Evolutionary conservation across 768 basidiomycete species (phyloP).

Genomic region (Pisolithus albus): DNA sequence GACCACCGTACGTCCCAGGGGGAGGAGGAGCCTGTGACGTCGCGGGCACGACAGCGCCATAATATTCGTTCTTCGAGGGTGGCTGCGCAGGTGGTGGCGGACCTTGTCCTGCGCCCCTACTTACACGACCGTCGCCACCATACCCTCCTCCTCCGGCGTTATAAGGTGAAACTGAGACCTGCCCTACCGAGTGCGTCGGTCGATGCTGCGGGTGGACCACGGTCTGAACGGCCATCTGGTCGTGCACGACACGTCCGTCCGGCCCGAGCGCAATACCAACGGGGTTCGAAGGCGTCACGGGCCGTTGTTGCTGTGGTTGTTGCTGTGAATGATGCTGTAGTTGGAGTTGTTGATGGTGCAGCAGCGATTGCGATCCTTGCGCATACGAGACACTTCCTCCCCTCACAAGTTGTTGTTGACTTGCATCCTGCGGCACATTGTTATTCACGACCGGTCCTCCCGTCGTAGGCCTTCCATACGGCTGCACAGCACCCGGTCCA

Average conservation of each 20-base stretch:
- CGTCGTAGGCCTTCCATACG: not conserved
- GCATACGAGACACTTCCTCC: not conserved
- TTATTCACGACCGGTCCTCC: constrained; percentile 3
- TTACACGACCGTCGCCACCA: not conserved
- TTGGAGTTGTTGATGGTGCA: constrained; percentile 3
- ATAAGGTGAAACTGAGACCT: not conserved
- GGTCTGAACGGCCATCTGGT: constrained; percentile 59
- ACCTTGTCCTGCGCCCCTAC: not conserved
- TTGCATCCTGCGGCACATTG: constrained; percentile 1
- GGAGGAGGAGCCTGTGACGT: not conserved
- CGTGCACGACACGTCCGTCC: constrained; percentile 71
- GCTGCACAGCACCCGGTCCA: not conserved
- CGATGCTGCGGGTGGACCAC: constrained; percentile 13
- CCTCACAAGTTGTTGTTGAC: not conserved
- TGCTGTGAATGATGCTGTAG: not conserved
- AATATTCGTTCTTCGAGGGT: not conserved
- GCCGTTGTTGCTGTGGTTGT: constrained; percentile 23
- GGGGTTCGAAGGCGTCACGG: constrained; percentile 69
- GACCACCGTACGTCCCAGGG: not conserved
- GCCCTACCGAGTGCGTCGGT: constrained; percentile 7
- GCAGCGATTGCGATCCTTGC: not conserved
- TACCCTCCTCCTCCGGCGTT: not conserved
- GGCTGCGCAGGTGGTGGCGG: not conserved
- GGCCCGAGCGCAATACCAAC: constrained; percentile 81
- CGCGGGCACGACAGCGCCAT: not conserved